These are phyloP conservation scores for Ophiostoma montium DNA, from an alignment of 2,329 filamentous ascomycete species.

Conservation along the genomic window DNA sequence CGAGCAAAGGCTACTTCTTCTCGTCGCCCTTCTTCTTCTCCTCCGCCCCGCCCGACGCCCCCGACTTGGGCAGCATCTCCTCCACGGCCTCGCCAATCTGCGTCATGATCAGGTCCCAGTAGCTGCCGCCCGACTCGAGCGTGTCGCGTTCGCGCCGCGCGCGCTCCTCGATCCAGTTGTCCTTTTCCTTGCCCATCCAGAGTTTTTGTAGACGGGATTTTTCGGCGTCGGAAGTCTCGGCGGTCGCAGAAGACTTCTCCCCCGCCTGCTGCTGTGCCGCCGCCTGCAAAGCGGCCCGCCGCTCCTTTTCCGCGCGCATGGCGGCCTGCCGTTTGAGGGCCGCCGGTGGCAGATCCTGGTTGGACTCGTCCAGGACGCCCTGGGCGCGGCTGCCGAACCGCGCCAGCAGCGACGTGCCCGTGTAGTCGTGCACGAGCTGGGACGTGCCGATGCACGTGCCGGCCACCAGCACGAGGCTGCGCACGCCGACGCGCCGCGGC, in stretches of 20 bases:
- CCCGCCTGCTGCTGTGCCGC: slow-evolving; percentile 21
- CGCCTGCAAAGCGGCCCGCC: slow-evolving; percentile 16
- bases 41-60: background rate
- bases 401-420: slow-evolving; percentile 35
- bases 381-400: slow-evolving; percentile 31
- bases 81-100: slow-evolving; percentile 37
- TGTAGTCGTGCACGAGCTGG: slow-evolving; percentile 43
- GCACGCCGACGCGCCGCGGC: slow-evolving; percentile 34
- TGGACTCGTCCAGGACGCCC: background rate
- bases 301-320: slow-evolving; percentile 31
- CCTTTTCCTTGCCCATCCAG: slow-evolving; percentile 42
- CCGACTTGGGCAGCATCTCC: slow-evolving; percentile 8
- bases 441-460: slow-evolving; percentile 39
- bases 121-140: slow-evolving; percentile 40
- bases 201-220: slow-evolving; percentile 27
- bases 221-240: background rate
- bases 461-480: slow-evolving; percentile 34
- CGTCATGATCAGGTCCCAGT: slow-evolving; percentile 41
- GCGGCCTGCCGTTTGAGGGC: slow-evolving; percentile 33
- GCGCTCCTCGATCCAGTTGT: slow-evolving; percentile 38
- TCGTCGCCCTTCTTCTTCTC: background rate
- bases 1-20: background rate
- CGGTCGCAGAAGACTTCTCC: background rate
- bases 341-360: slow-evolving; percentile 35
- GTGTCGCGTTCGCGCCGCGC: slow-evolving; percentile 25